These are phyloP conservation scores for Ambrosiella beaveri DNA, from an alignment of 2,329 filamentous ascomycete species.

Conservation along the genomic window DNA sequence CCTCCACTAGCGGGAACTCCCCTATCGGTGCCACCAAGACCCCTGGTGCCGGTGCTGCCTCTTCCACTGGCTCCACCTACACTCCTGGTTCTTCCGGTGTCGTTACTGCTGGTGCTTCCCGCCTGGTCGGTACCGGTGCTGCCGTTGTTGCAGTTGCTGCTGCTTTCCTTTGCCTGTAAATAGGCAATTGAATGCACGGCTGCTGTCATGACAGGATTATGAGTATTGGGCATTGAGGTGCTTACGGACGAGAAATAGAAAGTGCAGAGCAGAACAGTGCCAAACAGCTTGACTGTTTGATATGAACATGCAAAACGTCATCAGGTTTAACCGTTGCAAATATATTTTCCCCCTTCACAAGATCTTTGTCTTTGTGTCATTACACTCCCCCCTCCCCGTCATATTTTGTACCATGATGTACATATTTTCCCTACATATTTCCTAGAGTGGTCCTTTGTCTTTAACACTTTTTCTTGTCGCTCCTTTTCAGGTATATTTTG, in stretches of 20 bases:
- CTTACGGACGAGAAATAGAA: constrained; percentile 2
- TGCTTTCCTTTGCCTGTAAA: constrained; percentile 13
- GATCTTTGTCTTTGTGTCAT: not conserved
- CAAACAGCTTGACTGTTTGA: not conserved
- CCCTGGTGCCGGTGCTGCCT: not conserved
- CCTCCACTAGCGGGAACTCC: constrained; percentile 1
- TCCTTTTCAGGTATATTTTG: not conserved
- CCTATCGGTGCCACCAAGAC: not conserved
- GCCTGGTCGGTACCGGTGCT: constrained; percentile 10
- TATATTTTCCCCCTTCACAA: not conserved
- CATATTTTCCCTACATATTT: not conserved
- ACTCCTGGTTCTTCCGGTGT: not conserved
- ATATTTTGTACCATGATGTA: constrained; percentile 2
- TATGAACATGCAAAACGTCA: constrained; percentile 7
- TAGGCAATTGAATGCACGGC: not conserved
- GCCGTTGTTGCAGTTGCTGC: constrained; percentile 9
- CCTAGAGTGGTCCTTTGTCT: constrained; percentile 7
- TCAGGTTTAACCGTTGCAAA: not conserved
- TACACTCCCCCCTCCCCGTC: not conserved
- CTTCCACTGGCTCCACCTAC: not conserved
- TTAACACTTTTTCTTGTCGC: not conserved
- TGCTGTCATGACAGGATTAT: constrained; percentile 1
- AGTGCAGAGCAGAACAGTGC: constrained; percentile 1
- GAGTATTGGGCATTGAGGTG: not conserved
- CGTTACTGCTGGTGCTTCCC: constrained; percentile 11